Conservation (phyloP, 805 yeast genomes). For the Torulaspora indica region DNA sequence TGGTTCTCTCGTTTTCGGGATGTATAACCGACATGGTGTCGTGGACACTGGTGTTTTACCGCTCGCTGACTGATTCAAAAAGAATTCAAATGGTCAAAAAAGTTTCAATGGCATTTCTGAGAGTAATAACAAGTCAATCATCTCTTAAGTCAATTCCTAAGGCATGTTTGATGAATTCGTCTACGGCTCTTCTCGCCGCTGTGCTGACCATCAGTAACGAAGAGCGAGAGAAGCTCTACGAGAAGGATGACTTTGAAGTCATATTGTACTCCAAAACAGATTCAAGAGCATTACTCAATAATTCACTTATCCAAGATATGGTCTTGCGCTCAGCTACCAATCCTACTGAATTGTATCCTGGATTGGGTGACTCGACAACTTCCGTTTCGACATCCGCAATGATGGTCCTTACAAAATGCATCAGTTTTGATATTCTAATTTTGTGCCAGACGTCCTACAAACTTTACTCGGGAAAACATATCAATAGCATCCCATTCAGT, state of each 20-base stretch:
- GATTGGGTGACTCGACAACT: slow-evolving; percentile 28
- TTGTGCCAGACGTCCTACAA: slow-evolving; percentile 40
- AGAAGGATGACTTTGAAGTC: slow-evolving; percentile 34
- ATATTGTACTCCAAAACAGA: slow-evolving; percentile 46
- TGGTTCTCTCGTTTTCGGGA: slow-evolving; percentile 27
- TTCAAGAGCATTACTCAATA: slow-evolving; percentile 44
- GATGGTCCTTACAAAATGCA: slow-evolving; percentile 39
- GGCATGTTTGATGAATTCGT: slow-evolving; percentile 37
- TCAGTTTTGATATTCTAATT: slow-evolving; percentile 45
- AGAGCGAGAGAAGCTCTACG: slow-evolving; percentile 29
- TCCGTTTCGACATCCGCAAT: slow-evolving; percentile 37
- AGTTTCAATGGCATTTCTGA: slow-evolving; percentile 46
- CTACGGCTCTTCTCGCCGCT: slow-evolving; percentile 35
- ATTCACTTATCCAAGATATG: slow-evolving; percentile 34
- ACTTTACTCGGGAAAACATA: slow-evolving; percentile 31
- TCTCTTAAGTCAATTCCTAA: slow-evolving; percentile 28
- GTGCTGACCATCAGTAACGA: slow-evolving; percentile 29
- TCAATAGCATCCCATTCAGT: slow-evolving; percentile 32
- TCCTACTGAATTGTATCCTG: slow-evolving; percentile 31
- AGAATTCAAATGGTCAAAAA: slow-evolving; percentile 50
- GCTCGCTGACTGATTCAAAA: slow-evolving; percentile 45
- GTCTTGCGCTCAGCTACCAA: slow-evolving; percentile 33
- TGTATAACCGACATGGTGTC: slow-evolving; percentile 43
- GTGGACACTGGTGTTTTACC: slow-evolving; percentile 51
- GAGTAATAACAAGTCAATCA: slow-evolving; percentile 34